A percentile compares a stretch with the other conserved stretches of the same genome.
Conservation (phyloP, 2,329 filamentous ascomycete species). For the Claviceps sp. region DNA sequence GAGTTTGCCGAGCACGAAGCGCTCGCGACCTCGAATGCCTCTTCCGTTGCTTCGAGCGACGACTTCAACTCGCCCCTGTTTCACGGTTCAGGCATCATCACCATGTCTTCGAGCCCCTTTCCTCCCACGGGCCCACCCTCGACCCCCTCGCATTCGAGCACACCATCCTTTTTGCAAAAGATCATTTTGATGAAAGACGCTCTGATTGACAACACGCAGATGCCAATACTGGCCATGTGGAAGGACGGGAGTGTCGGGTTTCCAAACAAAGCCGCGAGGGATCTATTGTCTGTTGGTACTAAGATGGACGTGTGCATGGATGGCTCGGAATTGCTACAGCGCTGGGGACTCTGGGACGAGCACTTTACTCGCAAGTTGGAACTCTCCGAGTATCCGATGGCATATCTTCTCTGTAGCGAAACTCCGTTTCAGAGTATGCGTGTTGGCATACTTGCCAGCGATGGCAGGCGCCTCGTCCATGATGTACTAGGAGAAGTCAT, state of each 20-base stretch:
- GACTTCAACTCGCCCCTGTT: conserved; percentile 34
- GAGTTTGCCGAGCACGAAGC: conserved; percentile 34
- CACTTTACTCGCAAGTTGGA: conserved; percentile 49
- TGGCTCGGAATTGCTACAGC: conserved; percentile 41
- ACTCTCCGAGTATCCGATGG: conserved; percentile 52
- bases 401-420: conserved; percentile 48
- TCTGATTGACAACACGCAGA: conserved; percentile 58
- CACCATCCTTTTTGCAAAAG: conserved; percentile 58
- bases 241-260: conserved; percentile 62
- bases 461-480: conserved; percentile 41
- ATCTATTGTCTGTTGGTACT: conserved; percentile 32
- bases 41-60: conserved; percentile 33
- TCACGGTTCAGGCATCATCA: conserved; percentile 37
- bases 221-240: conserved; percentile 71
- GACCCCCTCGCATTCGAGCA: conserved; percentile 36
- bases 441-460: conserved; percentile 47
- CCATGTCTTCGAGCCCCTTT: conserved; percentile 45
- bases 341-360: conserved; percentile 50
- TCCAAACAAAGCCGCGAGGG: conserved; percentile 52
- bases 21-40: conserved; percentile 29
- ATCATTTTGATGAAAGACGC: conserved; percentile 65
- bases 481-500: conserved; percentile 58
- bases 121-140: conserved; percentile 55
- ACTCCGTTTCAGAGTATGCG: conserved; percentile 44
- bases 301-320: conserved; percentile 28